phyloP scores from a whole-genome alignment of 2,329 filamentous ascomycete species.

The Gaeumannomyces tritici region DNA sequence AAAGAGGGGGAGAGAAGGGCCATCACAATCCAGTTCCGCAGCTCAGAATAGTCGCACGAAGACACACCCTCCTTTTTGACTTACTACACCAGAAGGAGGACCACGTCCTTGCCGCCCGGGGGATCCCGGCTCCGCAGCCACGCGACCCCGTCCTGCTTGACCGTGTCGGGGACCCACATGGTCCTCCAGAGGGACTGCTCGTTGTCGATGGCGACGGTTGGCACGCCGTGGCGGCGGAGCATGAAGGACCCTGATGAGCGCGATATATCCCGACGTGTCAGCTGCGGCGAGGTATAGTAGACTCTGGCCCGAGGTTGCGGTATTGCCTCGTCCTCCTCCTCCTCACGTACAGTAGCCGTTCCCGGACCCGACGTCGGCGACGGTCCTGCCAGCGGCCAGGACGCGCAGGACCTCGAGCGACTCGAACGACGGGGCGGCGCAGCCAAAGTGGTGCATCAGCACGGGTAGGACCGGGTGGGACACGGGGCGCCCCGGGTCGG shows the following conservation, averaged over 20 bases:
- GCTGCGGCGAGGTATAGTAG: not conserved
- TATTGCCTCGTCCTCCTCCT: not conserved
- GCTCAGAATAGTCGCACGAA: not conserved
- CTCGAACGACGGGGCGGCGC: constrained; percentile 59
- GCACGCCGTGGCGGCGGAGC: constrained; percentile 49
- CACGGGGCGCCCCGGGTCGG: constrained; percentile 29
- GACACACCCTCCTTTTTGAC: no score
- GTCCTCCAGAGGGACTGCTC: constrained; percentile 59
- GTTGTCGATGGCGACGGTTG: constrained; percentile 55
- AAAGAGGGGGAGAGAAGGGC: no score
- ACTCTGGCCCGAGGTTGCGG: not conserved
- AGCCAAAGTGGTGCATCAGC: constrained; percentile 73
- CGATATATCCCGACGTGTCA: not conserved
- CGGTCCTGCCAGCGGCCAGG: constrained; percentile 39
- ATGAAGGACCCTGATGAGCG: constrained; percentile 43
- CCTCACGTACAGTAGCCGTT: constrained; percentile 54
- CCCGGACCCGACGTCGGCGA: constrained; percentile 61
- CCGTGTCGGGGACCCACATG: constrained; percentile 59
- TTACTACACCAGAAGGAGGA: constrained; percentile 59
- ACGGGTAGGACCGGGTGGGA: constrained; percentile 63
- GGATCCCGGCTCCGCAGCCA: constrained; percentile 38
- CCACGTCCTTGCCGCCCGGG: constrained; percentile 35
- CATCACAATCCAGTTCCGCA: no score
- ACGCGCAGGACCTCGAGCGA: constrained; percentile 49
- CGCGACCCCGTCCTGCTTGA: constrained; percentile 47